Base-by-base conservation (phyloP, 495 filamentous ascomycete species). In the Echria macrotheca region DNA sequence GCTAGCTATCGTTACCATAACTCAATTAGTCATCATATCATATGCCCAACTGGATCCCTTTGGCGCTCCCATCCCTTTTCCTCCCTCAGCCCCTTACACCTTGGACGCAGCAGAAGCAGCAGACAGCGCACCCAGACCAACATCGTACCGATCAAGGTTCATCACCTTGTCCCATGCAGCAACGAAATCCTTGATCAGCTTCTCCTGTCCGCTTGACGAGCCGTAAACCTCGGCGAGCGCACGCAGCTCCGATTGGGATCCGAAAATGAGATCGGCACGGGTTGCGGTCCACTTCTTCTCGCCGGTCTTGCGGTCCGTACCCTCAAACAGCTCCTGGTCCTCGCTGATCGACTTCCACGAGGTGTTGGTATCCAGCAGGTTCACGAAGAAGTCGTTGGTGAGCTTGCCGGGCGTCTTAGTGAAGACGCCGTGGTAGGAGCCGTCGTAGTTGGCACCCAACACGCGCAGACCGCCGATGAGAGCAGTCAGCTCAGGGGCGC, bases 371-470 rank as follows among this genome's bases (percentile, higher is more conserved):
- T 87, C 84, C 9, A 87, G 71, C 21, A 87, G 72, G 70, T 86
- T 86, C 60, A 82, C 75, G 59, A 87, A 87, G 74, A 83, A 87
- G 69, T 87, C 84, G 60, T 84, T 85, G 64, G 79, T 84, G 50
- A 87, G 75, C 60, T 77, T 65, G 43, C 84, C 84, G 0, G 83
- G 80, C 14, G 65, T 68, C 50, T 69, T 64, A 47, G 84, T 87
- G 58, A 87, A 69, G 12, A 86, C 77, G 36, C 84, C 84, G 47
- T 74, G 58, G 25, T 62, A 48, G 11, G 80, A 84, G 44, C 81
- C 79, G 53, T 86, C 78, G 57, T 73, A 84, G 72, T 86, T 87
- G 61, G 74, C 67, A 56, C 78, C 77, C 38, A 87, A 73, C 6
- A 69, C 73, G 50, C 84, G 82, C 28, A 87, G 69, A 55, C 84